Conservation (phyloP, 805 yeast genomes). For the Saccharomyces mikatae region DNA sequence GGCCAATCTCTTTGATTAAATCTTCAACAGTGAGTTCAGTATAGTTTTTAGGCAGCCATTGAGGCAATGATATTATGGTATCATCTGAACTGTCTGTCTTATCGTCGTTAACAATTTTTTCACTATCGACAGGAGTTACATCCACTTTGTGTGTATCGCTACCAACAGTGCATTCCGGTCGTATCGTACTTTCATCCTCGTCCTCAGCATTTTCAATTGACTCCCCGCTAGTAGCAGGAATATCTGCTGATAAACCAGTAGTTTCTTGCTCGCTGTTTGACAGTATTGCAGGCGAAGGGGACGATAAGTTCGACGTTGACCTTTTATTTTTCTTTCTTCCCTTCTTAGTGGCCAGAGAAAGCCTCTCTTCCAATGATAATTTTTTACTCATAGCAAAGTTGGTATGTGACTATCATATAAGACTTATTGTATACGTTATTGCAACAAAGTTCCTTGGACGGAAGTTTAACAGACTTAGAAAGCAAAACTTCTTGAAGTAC, state of each 20-base stretch:
- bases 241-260: not conserved
- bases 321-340: slow-evolving; percentile 28
- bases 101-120: not conserved
- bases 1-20: slow-evolving; percentile 6
- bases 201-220: not conserved
- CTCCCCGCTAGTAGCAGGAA: not conserved
- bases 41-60: slow-evolving; percentile 1
- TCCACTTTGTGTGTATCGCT: not conserved
- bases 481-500: not conserved
- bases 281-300: slow-evolving; percentile 4
- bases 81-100: not conserved
- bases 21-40: not conserved
- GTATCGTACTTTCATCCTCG: not conserved
- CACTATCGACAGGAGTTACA: not conserved
- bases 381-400: slow-evolving; percentile 37
- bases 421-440: slow-evolving; percentile 37
- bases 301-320: slow-evolving; percentile 8
- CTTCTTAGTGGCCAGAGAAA: slow-evolving; percentile 68
- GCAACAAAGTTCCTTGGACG: slow-evolving; percentile 59
- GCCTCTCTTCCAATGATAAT: slow-evolving; percentile 73
- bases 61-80: not conserved
- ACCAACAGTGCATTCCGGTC: not conserved
- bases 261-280: not conserved
- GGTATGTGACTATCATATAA: slow-evolving; percentile 7
- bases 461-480: not conserved